Evolutionary conservation across 371 early-diverging fungal species (phyloP).

Genomic region (Mucor irregularis): DNA sequence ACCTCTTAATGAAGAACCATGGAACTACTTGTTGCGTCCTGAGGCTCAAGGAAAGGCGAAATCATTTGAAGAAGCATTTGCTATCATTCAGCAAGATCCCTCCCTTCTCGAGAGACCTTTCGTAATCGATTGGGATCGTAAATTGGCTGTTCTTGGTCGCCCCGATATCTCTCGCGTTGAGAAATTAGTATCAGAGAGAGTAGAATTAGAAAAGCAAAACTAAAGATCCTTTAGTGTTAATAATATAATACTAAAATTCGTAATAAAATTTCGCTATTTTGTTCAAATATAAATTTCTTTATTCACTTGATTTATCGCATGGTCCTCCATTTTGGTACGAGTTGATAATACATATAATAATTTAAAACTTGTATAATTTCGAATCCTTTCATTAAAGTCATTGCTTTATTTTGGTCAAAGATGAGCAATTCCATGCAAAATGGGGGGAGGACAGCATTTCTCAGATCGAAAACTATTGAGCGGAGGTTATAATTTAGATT

Average conservation of each 20-base stretch:
- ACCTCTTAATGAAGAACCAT: constrained; percentile 8
- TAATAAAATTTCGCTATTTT: not conserved
- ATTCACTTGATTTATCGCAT: too few relatives aligned
- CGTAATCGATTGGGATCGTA: constrained; percentile 47
- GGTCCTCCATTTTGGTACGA: too few relatives aligned
- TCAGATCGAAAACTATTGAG: too few relatives aligned
- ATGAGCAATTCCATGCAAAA: too few relatives aligned
- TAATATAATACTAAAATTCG: not conserved
- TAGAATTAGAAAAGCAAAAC: not conserved
- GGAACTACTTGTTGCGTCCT: constrained; percentile 31
- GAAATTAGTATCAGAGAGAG: constrained; percentile 18
- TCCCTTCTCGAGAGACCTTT: constrained; percentile 46
- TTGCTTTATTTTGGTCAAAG: too few relatives aligned
- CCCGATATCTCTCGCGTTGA: constrained; percentile 38
- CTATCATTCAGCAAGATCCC: constrained; percentile 35
- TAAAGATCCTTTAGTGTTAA: not conserved
- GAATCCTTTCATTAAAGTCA: too few relatives aligned
- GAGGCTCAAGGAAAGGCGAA: constrained; percentile 27
- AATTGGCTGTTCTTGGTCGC: constrained; percentile 46
- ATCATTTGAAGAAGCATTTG: constrained; percentile 34
- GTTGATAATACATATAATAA: too few relatives aligned
- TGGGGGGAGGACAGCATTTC: not conserved
- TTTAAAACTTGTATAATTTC: too few relatives aligned
- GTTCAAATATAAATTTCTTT: too few relatives aligned
- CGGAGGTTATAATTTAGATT: not conserved